Percentiles rank a stretch among this genome's conserved stretches.
These are phyloP conservation scores for Phytopythium boreale DNA, from an alignment of 352 stramenopile species.

Conservation along the genomic window DNA sequence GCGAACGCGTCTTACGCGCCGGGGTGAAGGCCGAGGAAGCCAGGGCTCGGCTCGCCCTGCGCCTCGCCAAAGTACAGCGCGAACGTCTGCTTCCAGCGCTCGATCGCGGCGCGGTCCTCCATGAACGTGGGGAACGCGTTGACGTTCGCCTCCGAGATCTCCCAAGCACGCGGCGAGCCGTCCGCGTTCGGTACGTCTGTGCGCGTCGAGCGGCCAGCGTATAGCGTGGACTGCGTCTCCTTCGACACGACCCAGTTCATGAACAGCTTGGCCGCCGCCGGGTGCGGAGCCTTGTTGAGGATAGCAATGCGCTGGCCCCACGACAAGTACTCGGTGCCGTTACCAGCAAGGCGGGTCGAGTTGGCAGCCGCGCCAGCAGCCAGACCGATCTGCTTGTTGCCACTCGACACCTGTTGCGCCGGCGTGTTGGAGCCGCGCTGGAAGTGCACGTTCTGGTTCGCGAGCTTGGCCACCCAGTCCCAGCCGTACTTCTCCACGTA, in stretches of 20 bases:
- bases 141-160: slow-evolving; percentile 4
- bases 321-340: slow-evolving; percentile 22
- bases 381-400: slow-evolving; percentile 18
- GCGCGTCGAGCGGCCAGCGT: slow-evolving; percentile 3
- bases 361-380: slow-evolving; percentile 7
- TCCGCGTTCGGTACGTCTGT: slow-evolving; percentile 4
- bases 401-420: slow-evolving; percentile 9
- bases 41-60: slow-evolving; percentile 32
- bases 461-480: slow-evolving; percentile 22
- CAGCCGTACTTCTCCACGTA: slow-evolving; percentile 45
- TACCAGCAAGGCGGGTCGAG: slow-evolving; percentile 13
- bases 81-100: slow-evolving; percentile 41
- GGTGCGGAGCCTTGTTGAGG: slow-evolving; percentile 15
- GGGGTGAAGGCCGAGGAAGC: slow-evolving; percentile 35
- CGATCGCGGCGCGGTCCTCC: slow-evolving; percentile 38
- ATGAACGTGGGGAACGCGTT: slow-evolving; percentile 29
- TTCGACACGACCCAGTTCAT: slow-evolving; percentile 24
- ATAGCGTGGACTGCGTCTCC: slow-evolving; percentile 1
- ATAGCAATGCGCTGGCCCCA: slow-evolving; percentile 27
- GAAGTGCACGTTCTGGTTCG: slow-evolving; percentile 21
- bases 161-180: background rate
- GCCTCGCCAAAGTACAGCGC: slow-evolving; percentile 57
- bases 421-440: slow-evolving; percentile 13
- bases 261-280: slow-evolving; percentile 16
- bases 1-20: slow-evolving; percentile 22